Base-by-base conservation (phyloP, 495 filamentous ascomycete genomes). In the Lepraria neglecta region DNA sequence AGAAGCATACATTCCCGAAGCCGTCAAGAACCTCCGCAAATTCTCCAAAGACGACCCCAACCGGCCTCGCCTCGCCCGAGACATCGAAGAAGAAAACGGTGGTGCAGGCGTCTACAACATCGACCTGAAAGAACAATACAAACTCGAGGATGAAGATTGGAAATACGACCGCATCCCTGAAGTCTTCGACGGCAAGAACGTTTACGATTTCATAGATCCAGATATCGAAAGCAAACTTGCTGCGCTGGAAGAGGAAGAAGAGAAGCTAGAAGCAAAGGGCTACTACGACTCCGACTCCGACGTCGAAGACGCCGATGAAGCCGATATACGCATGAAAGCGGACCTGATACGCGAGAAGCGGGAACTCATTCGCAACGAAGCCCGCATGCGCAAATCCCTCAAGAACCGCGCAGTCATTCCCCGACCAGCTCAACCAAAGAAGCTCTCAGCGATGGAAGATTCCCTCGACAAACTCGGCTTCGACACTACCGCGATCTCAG, bases 391-490 rank as follows among this genome's bases (percentile, higher is more conserved):
- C 72, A 96, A 96, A 79, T 88, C 84, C 31, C 84, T 97, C 70
- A 98, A 97, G 84, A 98, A 98, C 78, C 84, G 91, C 60, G 92
- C 95, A 27, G 77, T 87, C 45, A 94, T 98, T 53, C 94, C 94
- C 9, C 84, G 94, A 63, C 79, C 78, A 52, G 86, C 85, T 62
- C 81, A 81, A 58, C 73, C 84, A 59, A 88, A 90, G 80, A 86
- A 87, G 61, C 79, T 96, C 31, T 87, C 89, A 2, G 83, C 90
- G 65, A 88, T 98, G 81, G 87, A 96, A 72, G 78, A 84, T 30
- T 85, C 88, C 63, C 82, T 98, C 60, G 87, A 92, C 69, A 82
- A 83, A 44, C 83, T 95, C 60, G 94, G 94, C 59, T 85, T 91
- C 70, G 91, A 97, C 70, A 86, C 89, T 27, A 78, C 82, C 53